Evolutionary conservation across 2,329 filamentous ascomycete genomes (phyloP).

Genomic region (Venturiaceae sp.): DNA sequence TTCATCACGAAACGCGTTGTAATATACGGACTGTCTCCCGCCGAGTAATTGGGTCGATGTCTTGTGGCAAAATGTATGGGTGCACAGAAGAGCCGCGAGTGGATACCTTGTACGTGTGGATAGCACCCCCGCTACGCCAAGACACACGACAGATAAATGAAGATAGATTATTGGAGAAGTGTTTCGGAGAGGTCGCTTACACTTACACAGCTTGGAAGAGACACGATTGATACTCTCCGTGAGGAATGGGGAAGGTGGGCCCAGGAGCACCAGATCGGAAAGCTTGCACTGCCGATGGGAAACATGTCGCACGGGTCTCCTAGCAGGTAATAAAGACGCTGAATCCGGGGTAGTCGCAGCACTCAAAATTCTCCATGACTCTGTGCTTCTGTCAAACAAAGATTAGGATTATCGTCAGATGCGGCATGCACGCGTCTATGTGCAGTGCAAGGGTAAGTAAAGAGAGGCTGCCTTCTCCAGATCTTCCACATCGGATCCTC

Average conservation of each 20-base stretch:
- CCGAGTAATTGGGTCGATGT: neutral
- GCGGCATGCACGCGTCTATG: no score
- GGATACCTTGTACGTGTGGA: no score
- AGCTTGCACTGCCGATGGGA: neutral
- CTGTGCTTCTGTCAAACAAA: neutral
- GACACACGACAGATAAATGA: neutral
- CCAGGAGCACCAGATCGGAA: neutral
- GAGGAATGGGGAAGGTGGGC: neutral
- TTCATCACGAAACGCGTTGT: conserved; percentile 3
- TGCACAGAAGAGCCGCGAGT: neutral
- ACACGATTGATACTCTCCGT: neutral
- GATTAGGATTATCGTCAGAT: neutral
- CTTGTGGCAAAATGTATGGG: neutral
- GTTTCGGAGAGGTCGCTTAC: neutral
- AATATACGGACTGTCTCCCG: neutral
- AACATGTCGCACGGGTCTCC: neutral
- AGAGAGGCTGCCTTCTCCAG: neutral
- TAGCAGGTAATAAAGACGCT: neutral
- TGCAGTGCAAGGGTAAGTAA: neutral
- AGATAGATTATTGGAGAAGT: neutral
- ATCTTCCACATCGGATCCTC: neutral
- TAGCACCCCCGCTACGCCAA: no score
- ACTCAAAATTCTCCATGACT: neutral
- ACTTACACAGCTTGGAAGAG: neutral
- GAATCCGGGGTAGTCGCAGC: neutral